A percentile compares a stretch with the other conserved stretches of the same genome.
phyloP scores from a whole-genome alignment of 441 rosid genomes.

The Biscutella laevigata region DNA sequence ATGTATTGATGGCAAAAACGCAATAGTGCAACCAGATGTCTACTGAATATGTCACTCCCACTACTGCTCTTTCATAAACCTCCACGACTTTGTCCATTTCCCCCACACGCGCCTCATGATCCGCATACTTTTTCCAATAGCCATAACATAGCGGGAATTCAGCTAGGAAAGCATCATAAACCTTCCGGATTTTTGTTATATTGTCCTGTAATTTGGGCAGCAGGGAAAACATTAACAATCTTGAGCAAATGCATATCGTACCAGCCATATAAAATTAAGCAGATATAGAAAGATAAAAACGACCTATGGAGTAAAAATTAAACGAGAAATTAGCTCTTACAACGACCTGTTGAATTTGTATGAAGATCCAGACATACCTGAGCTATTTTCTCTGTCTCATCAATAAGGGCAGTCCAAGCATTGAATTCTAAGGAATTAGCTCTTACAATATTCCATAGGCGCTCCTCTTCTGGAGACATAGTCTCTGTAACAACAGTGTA shows the following conservation, averaged over 20 bases:
- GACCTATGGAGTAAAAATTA: neutral
- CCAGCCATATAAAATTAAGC: neutral
- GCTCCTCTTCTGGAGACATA: conserved; percentile 77
- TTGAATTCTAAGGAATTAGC: conserved; percentile 80
- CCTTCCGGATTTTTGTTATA: conserved; percentile 67
- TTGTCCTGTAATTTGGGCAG: conserved; percentile 51
- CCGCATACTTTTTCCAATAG: conserved; percentile 97
- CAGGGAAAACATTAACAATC: conserved; percentile 12
- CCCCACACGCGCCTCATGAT: conserved; percentile 82
- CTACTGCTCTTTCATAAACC: conserved; percentile 90
- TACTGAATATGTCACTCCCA: conserved; percentile 87
- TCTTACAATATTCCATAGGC: conserved; percentile 75
- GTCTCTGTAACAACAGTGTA: conserved; percentile 14
- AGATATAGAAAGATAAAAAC: neutral
- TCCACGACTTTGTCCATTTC: conserved; percentile 90
- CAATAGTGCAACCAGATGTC: conserved; percentile 95
- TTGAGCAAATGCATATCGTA: neutral
- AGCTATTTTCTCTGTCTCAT: conserved; percentile 83
- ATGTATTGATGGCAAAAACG: conserved; percentile 70
- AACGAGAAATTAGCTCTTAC: no score
- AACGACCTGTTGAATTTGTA: no score
- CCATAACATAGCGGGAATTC: conserved; percentile 97
- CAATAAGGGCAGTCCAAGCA: conserved; percentile 86
- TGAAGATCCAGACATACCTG: conserved; percentile 43
- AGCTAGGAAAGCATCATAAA: conserved; percentile 82